These are phyloP conservation scores for Maudiozyma serrabonitensis DNA, from an alignment of 805 yeast species.

Conservation along the genomic window DNA sequence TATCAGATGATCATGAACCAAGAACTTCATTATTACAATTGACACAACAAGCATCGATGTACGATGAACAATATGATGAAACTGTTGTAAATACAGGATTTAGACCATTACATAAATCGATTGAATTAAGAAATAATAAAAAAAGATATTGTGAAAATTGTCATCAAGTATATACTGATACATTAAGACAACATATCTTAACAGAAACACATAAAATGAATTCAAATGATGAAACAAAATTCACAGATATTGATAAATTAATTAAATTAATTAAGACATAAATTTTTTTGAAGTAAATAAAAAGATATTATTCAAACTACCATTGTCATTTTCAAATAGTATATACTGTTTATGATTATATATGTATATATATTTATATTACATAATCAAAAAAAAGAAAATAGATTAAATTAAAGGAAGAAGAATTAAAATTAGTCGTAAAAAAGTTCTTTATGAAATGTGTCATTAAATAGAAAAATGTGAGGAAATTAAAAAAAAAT, in stretches of 20 bases:
- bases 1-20: background rate
- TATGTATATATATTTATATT: no score
- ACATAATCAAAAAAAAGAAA: no score
- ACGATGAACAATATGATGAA: background rate
- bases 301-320: no score
- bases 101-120: background rate
- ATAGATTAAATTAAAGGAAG: no score
- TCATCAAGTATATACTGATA: constrained; percentile 60
- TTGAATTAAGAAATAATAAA: background rate
- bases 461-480: no score
- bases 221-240: constrained; percentile 62
- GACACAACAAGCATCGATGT: background rate
- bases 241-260: constrained; percentile 63
- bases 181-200: constrained; percentile 61
- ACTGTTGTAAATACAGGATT: background rate
- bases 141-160: constrained; percentile 77
- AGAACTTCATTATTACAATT: background rate
- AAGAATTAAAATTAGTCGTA: no score
- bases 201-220: constrained; percentile 65
- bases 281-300: background rate
- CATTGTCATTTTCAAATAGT: background rate
- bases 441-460: no score
- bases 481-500: no score
- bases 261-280: constrained; percentile 26
- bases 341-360: background rate